Percentiles rank a stretch among this genome's conserved stretches.
phyloP scores from a whole-genome alignment of 768 basidiomycete genomes.

The Trametes cubensis region DNA sequence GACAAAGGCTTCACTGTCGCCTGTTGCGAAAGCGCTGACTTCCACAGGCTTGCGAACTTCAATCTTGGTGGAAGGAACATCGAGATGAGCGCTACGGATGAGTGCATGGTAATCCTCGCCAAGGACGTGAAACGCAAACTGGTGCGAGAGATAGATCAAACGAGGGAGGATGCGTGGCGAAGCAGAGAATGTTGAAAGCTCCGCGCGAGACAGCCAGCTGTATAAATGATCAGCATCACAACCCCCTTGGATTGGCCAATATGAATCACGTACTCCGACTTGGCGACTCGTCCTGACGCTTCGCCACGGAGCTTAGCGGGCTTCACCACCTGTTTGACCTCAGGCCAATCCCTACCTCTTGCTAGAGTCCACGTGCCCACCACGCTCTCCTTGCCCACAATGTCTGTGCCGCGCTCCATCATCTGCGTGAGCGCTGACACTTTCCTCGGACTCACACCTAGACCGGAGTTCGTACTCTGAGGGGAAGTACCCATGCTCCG shows the following conservation, averaged over 20 bases:
- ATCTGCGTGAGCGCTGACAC: slow-evolving; percentile 42
- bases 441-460: slow-evolving; percentile 37
- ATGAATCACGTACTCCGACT: slow-evolving; percentile 39
- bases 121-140: slow-evolving; percentile 79
- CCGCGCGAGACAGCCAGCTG: slow-evolving; percentile 78
- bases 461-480: slow-evolving; percentile 29
- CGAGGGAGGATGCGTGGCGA: slow-evolving; percentile 65
- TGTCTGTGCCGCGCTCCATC: slow-evolving; percentile 39
- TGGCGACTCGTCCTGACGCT: slow-evolving; percentile 15
- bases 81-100: slow-evolving; percentile 64
- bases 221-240: slow-evolving; percentile 12
- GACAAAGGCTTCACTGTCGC: slow-evolving; percentile 51
- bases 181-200: slow-evolving; percentile 73
- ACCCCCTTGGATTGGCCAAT: slow-evolving; percentile 2
- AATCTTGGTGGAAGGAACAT: slow-evolving; percentile 58
- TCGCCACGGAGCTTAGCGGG: slow-evolving; percentile 1
- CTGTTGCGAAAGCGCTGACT: slow-evolving; percentile 53
- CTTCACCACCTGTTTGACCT: slow-evolving; percentile 46
- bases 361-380: slow-evolving; percentile 71
- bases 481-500: slow-evolving; percentile 37
- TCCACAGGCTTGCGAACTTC: slow-evolving; percentile 75
- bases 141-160: slow-evolving; percentile 81
- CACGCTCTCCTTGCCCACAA: slow-evolving; percentile 41
- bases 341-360: slow-evolving; percentile 53
- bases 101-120: slow-evolving; percentile 80